Base-by-base conservation (phyloP, 176 grass and related monocot genomes). In the Carex cristatella region DNA sequence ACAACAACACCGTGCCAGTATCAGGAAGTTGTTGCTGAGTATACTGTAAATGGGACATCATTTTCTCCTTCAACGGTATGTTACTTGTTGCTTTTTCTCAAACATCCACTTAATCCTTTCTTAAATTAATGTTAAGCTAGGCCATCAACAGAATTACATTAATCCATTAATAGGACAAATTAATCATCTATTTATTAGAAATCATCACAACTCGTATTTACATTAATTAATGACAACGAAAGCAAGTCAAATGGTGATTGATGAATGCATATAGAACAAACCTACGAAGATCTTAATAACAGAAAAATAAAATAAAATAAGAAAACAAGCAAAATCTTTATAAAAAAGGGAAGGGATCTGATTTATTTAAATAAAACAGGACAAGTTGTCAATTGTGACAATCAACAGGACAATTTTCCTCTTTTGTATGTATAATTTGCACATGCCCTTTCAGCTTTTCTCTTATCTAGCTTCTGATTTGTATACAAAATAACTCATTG, bases 161-260 rank as follows among this genome's bases (percentile, higher is more conserved):
- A 92, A n/a, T 18, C 16, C 14, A 60, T 60, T 4, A 5, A 19
- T 16, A 60, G 1, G 13, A 60, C 3, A 60, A 18, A 18, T 18
- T 0, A 59, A 59, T 60, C 7, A 48, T 48, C 0, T 49, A 9
- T 49, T 60, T 60, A 18, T 18, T 60, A 18, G 69, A 87, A 91
- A 0, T 72, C 88, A 38, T 51, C 93, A 63, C 88, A 90, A 5
- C 12, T 97, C 15, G 86, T 92, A 30, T 97, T 84, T 92, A 97
- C 84, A 89, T 87, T 61, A 86, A 83, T 94, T 89, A 86, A 84
- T 97, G 87, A 97, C 69, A 89, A 89, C 80, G 62, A 79, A 81
- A 58, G 89, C 57, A 88, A 90, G 15, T 65, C 86, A 2, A 81
- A 90, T 2, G 91, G 94, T 87, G 79, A 89, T 1, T 89, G 91